phyloP scores from a whole-genome alignment of 352 stramenopile species.

The Hyaloperonospora brassicae region DNA sequence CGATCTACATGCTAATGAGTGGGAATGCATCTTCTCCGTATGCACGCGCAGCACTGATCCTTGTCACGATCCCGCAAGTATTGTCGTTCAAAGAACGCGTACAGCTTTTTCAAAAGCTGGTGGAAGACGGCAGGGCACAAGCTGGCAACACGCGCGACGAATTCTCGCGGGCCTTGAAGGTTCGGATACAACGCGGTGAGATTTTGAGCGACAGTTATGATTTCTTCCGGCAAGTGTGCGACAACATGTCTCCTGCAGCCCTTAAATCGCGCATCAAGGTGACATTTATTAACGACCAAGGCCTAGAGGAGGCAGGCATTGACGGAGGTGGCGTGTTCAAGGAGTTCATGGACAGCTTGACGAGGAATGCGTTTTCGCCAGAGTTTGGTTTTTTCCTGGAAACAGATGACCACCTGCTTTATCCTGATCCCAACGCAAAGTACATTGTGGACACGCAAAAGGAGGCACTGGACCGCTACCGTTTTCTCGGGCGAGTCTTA shows the following conservation, averaged over 20 bases:
- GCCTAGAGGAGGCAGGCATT: conserved; percentile 91
- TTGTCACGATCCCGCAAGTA: conserved; percentile 71
- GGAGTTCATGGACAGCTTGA: conserved; percentile 91
- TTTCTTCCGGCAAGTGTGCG: conserved; percentile 55
- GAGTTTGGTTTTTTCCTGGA: conserved; percentile 77
- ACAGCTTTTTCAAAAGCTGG: conserved; percentile 59
- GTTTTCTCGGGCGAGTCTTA: conserved; percentile 91
- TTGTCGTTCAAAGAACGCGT: conserved; percentile 77
- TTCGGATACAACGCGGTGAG: conserved; percentile 65
- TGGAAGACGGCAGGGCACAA: conserved; percentile 54
- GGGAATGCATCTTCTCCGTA: conserved; percentile 27
- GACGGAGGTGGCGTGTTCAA: conserved; percentile 97
- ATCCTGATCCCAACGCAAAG: conserved; percentile 88
- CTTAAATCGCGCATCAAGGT: conserved; percentile 90
- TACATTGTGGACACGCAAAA: conserved; percentile 56
- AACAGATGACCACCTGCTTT: conserved; percentile 84
- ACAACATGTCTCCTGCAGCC: conserved; percentile 45
- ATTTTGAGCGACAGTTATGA: conserved; percentile 89
- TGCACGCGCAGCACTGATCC: conserved; percentile 40
- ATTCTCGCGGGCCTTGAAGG: conserved; percentile 41
- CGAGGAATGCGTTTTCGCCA: conserved; percentile 84
- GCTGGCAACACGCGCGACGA: conserved; percentile 46
- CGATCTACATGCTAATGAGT: conserved; percentile 42
- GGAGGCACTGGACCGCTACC: conserved; percentile 88
- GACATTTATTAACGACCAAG: conserved; percentile 89